Evolutionary conservation across 805 yeast species (phyloP).

Genomic region (Candida pseudoglaebosa): DNA sequence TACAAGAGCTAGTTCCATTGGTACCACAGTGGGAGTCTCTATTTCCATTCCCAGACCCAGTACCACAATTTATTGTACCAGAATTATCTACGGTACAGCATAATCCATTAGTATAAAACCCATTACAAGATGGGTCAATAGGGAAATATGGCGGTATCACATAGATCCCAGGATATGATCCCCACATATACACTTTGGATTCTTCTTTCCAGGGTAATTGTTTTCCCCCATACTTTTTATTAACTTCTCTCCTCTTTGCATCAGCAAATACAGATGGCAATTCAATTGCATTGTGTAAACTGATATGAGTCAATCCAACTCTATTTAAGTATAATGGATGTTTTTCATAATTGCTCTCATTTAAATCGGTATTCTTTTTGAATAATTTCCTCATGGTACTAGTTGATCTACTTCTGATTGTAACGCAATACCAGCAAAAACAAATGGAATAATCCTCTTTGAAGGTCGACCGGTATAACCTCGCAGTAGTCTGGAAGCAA

Average conservation of each 20-base stretch:
- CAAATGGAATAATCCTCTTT: constrained; percentile 18
- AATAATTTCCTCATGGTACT: constrained; percentile 8
- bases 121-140: constrained; percentile 1
- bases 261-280: constrained; percentile 8
- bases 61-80: constrained; percentile 2
- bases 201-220: constrained; percentile 4
- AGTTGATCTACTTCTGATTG: constrained; percentile 3
- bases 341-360: not conserved
- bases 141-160: constrained; percentile 8
- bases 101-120: not conserved
- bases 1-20: no score
- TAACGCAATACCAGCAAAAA: constrained; percentile 17
- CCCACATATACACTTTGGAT: not conserved
- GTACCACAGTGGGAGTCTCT: no score
- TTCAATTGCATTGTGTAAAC: constrained; percentile 13
- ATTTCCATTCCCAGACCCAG: not conserved
- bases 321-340: constrained; percentile 7
- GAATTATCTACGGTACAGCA: constrained; percentile 5
- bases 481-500: constrained; percentile 15
- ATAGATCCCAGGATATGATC: constrained; percentile 4
- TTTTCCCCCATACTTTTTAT: constrained; percentile 6
- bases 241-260: not conserved
- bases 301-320: constrained; percentile 12
- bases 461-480: constrained; percentile 11
- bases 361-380: not conserved